phyloP scores from a whole-genome alignment of 2,329 filamentous ascomycete genomes.

The Colletotrichum tanaceti region DNA sequence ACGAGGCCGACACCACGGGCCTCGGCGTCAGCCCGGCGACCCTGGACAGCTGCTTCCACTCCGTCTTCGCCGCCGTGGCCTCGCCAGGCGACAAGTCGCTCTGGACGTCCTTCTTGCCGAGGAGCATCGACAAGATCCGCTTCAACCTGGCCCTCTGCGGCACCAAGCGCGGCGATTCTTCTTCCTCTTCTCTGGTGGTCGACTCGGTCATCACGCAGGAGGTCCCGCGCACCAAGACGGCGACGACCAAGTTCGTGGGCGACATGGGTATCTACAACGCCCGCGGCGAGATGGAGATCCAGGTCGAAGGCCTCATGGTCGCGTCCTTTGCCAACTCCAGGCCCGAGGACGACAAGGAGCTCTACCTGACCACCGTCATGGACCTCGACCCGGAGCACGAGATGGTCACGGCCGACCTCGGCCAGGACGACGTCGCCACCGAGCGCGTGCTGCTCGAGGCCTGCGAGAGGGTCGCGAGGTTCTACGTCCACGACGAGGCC shows the following conservation, averaged over 20 bases:
- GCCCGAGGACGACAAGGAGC: slow-evolving; percentile 49
- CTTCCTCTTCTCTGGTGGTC: slow-evolving; percentile 41
- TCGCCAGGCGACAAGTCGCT: slow-evolving; percentile 50
- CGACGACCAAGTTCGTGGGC: slow-evolving; percentile 48
- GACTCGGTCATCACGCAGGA: slow-evolving; percentile 49
- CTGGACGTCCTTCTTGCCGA: slow-evolving; percentile 49
- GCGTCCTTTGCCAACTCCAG: slow-evolving; percentile 48
- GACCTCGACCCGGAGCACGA: slow-evolving; percentile 56
- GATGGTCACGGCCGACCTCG: slow-evolving; percentile 45
- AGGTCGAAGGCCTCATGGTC: slow-evolving; percentile 50
- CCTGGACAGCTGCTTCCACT: slow-evolving; percentile 52
- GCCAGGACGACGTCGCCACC: slow-evolving; percentile 26
- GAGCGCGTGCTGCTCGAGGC: slow-evolving; percentile 49
- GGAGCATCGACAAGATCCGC: slow-evolving; percentile 43
- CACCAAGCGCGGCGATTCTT: neutral
- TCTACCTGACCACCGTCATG: slow-evolving; percentile 51
- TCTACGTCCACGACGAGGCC: slow-evolving; percentile 43
- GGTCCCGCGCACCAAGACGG: slow-evolving; percentile 42
- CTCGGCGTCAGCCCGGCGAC: slow-evolving; percentile 50
- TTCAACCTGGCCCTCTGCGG: slow-evolving; percentile 38
- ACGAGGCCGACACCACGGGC: slow-evolving; percentile 41
- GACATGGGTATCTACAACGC: slow-evolving; percentile 53
- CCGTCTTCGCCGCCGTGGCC: slow-evolving; percentile 48
- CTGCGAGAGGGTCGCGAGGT: slow-evolving; percentile 51
- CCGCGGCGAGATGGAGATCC: slow-evolving; percentile 47